Base-by-base conservation (phyloP, 2,329 filamentous ascomycete species). In the Elsinoe fawcettii region DNA sequence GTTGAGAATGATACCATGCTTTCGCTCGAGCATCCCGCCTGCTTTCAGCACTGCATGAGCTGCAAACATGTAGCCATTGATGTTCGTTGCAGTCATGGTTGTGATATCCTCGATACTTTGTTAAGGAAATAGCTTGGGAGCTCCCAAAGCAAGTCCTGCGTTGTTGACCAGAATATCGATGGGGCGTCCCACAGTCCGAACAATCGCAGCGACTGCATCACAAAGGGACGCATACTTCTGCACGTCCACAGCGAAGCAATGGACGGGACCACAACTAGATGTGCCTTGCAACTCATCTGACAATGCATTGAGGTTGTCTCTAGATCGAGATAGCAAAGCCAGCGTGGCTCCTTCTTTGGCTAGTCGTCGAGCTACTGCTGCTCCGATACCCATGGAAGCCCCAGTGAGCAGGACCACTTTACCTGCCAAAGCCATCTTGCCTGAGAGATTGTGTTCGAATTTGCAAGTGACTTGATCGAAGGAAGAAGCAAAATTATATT, bases 161-260 rank as follows among this genome's bases (percentile, higher is more conserved):
- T 78, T 77, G 62, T 78, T 78, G 62, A 78, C 67, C 0, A 78
- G 67, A 11, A 77, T 67, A 43, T 77, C 74, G 18, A 78, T 73
- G 1, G 66, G 62, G 0, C 70, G 69, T 3, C 71, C 54, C 44
- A 73, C 65, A 5, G 66, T 60, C 1, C 18, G 12, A 14, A 74
- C 63, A 0, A 68, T 65, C 1, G 63, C 62, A 14, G 58, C 58
- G 5, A 75, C 63, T 2, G 69, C 69, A 3, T 62, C 57, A 30
- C 69, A 63, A 16, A 70, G 60, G 46, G 67, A 66, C 20, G 71
- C 62, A 49, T 72, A 60, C 44, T 67, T 57, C 18, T 60, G 60
- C 12, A 72, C 66, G 55, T 75, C 72, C 18, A 66, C 64, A 7
- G 63, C 59, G 12, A 63, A 66, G 51, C 63, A 65, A 23, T 68